phyloP scores from a whole-genome alignment of 768 basidiomycete genomes.

The Boletus subparvulus region DNA sequence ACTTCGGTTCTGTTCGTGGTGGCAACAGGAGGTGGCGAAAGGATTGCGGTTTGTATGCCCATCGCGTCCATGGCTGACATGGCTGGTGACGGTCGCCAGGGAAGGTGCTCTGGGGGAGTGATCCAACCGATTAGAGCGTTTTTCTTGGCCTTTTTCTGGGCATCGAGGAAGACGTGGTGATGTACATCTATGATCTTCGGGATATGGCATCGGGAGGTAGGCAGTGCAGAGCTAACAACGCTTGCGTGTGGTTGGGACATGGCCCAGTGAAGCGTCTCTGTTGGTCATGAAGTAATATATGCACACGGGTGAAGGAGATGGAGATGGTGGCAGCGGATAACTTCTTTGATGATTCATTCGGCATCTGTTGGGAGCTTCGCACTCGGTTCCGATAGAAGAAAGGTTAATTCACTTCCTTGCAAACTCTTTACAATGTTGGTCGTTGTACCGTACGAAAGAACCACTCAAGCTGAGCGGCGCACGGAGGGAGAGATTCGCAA shows the following conservation, averaged over 20 bases:
- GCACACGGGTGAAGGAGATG: neutral
- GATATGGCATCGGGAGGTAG: neutral
- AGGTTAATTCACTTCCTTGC: slow-evolving; percentile 31
- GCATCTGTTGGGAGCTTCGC: slow-evolving; percentile 13
- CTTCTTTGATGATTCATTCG: slow-evolving; percentile 18
- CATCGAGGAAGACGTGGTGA: slow-evolving; percentile 68
- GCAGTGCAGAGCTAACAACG: neutral
- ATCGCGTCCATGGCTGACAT: slow-evolving; percentile 62
- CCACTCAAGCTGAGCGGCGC: slow-evolving; percentile 68
- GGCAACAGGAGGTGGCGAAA: slow-evolving; percentile 63
- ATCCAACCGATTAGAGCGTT: slow-evolving; percentile 57
- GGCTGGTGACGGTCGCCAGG: slow-evolving; percentile 62
- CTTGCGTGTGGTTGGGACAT: slow-evolving; percentile 17
- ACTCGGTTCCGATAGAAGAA: slow-evolving; percentile 15
- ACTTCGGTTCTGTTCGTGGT: slow-evolving; percentile 42
- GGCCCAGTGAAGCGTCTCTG: neutral
- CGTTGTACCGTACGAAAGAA: slow-evolving; percentile 80
- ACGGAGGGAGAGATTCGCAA: slow-evolving; percentile 69
- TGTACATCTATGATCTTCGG: slow-evolving; percentile 59
- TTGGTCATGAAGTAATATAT: slow-evolving; percentile 1
- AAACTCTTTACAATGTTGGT: slow-evolving; percentile 62
- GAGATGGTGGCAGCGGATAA: neutral
- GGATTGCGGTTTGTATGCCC: slow-evolving; percentile 57
- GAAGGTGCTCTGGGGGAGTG: slow-evolving; percentile 61
- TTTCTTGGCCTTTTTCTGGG: slow-evolving; percentile 45